Evolutionary conservation across 176 grass and related monocot genomes (phyloP).

Genomic region (bread wheat (Triticum aestivum)): DNA sequence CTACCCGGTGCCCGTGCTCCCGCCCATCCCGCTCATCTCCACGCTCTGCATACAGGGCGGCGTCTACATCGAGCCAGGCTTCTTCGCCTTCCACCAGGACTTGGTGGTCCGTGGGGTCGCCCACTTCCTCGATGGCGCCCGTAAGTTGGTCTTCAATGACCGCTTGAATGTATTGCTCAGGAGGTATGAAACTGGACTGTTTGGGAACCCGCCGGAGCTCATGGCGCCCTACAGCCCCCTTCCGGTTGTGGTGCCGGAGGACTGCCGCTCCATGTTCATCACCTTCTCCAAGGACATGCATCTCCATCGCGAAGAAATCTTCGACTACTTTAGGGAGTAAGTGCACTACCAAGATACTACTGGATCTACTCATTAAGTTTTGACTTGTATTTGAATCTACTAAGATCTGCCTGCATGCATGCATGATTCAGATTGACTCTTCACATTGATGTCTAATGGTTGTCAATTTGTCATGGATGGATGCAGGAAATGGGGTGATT

Average conservation of each 20-base stretch:
- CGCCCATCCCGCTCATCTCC: constrained; percentile 40
- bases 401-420: too few relatives aligned
- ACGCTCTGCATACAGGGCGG: background rate
- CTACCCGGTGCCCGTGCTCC: background rate
- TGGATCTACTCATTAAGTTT: too few relatives aligned
- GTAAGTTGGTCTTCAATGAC: constrained; percentile 52
- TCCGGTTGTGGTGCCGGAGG: background rate
- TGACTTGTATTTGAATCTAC: too few relatives aligned
- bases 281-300: constrained; percentile 39
- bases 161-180: constrained; percentile 22
- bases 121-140: constrained; percentile 33
- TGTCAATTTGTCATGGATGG: too few relatives aligned
- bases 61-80: constrained; percentile 24
- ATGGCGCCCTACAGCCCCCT: background rate
- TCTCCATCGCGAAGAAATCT: constrained; percentile 47
- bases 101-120: constrained; percentile 30
- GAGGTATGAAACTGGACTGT: constrained; percentile 8
- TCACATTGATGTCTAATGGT: too few relatives aligned
- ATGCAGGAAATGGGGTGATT: too few relatives aligned
- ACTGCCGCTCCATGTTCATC: too few relatives aligned
- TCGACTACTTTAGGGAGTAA: constrained; percentile 60
- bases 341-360: too few relatives aligned
- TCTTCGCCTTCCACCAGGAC: constrained; percentile 52
- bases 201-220: constrained; percentile 13
- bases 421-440: too few relatives aligned